These are phyloP conservation scores for Aechmea fasciata DNA, from an alignment of 176 grass and related monocot species.

Conservation along the genomic window DNA sequence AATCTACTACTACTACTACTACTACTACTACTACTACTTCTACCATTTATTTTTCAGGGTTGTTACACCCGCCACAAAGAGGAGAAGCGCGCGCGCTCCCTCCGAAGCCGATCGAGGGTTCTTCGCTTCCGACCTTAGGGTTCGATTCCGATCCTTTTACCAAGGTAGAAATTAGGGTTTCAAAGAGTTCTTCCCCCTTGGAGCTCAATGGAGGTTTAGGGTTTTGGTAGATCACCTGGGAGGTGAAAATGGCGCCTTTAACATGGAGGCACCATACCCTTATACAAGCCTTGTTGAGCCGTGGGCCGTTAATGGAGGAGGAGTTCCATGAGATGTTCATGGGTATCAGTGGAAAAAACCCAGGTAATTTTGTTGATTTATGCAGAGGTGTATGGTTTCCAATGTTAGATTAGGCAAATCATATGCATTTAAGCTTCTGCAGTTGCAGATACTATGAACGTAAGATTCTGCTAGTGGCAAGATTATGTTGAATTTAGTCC, in stretches of 20 bases:
- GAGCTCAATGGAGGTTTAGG: background rate
- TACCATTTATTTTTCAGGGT: too few species aligned
- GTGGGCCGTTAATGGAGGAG: conserved; percentile 44
- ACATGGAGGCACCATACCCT: conserved; percentile 60
- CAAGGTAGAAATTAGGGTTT: conserved; percentile 18
- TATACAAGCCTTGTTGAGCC: conserved; percentile 56
- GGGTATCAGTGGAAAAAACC: conserved; percentile 48
- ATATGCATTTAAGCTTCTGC: background rate
- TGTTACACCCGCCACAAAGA: background rate
- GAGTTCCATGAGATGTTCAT: conserved; percentile 51
- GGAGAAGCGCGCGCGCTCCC: background rate
- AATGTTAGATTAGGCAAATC: background rate
- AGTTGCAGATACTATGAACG: background rate
- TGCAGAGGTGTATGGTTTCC: background rate
- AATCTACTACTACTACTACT: too few species aligned
- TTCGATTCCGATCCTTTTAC: background rate
- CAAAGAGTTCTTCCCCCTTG: too few species aligned
- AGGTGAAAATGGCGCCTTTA: conserved; percentile 28
- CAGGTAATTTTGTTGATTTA: conserved; percentile 19
- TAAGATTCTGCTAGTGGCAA: too few species aligned
- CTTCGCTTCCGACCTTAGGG: conserved; percentile 8
- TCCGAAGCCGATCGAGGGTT: too few species aligned
- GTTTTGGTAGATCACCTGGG: background rate
- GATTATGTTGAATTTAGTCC: too few species aligned
- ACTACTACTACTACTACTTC: too few species aligned